Conservation (phyloP, 345 rosid genomes). For the Linum usitatissimum region DNA sequence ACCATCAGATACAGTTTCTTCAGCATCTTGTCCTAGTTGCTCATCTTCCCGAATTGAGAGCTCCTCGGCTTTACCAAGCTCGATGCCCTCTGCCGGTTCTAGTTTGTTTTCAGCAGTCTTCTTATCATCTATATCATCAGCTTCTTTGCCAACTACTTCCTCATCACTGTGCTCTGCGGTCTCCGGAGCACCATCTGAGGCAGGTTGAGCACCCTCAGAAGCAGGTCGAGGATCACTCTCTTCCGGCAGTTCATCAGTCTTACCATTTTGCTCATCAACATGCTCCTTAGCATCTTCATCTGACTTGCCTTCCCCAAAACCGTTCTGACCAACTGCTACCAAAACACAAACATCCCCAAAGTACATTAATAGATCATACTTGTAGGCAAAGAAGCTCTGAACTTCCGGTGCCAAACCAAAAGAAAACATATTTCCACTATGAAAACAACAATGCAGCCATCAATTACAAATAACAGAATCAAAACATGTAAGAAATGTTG, state of each 20-base stretch:
- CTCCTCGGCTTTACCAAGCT: constrained; percentile 15
- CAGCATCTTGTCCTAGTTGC: constrained; percentile 8
- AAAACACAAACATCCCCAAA: constrained; percentile 1
- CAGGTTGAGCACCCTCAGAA: constrained; percentile 8
- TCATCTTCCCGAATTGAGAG: constrained; percentile 14
- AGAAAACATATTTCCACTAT: not conserved
- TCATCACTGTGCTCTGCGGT: not conserved
- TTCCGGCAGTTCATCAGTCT: constrained; percentile 13
- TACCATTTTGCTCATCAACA: constrained; percentile 14
- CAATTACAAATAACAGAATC: not conserved
- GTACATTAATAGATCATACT: not conserved
- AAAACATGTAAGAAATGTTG: not conserved
- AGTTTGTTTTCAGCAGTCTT: constrained; percentile 16
- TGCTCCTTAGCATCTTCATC: constrained; percentile 18
- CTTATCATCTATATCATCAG: constrained; percentile 12
- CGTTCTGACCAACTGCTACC: constrained; percentile 32
- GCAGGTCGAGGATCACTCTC: constrained; percentile 18
- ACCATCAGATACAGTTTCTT: constrained; percentile 20
- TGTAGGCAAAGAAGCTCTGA: not conserved
- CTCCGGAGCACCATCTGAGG: not conserved
- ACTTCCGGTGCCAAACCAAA: not conserved
- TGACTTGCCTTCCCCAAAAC: constrained; percentile 21
- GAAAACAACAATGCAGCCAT: not conserved
- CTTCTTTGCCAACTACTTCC: constrained; percentile 4
- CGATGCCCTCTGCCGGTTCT: constrained; percentile 18